These are phyloP conservation scores for Cephalotrichum gorgonifer DNA, from an alignment of 2,329 filamentous ascomycete species.

Conservation along the genomic window DNA sequence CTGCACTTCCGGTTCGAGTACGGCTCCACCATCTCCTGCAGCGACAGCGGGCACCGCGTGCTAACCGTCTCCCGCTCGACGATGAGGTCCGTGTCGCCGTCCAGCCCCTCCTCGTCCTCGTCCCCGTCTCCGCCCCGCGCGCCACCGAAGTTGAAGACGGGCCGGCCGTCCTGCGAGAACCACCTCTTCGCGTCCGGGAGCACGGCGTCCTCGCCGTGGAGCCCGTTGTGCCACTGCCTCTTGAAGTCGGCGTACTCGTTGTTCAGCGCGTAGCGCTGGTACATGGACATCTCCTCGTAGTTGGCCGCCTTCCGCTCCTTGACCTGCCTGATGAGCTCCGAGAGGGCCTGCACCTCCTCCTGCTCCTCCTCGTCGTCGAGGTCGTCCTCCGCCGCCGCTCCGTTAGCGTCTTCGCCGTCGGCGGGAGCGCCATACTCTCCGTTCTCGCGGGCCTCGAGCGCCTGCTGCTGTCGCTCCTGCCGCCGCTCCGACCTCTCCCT, in stretches of 20 bases:
- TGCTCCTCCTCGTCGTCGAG: conserved; percentile 15
- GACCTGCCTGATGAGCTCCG: conserved; percentile 22
- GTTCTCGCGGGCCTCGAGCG: conserved; percentile 9
- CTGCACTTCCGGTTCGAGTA: conserved; percentile 57
- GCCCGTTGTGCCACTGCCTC: conserved; percentile 44
- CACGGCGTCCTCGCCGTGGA: conserved; percentile 35
- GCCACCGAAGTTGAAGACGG: conserved; percentile 17
- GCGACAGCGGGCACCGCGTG: conserved; percentile 59
- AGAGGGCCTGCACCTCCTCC: conserved; percentile 10
- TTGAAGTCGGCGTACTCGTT: conserved; percentile 53
- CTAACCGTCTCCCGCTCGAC: conserved; percentile 53
- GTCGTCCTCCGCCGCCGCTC: conserved; percentile 13
- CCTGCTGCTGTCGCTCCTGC: conserved; percentile 8
- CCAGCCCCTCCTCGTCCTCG: conserved; percentile 24
- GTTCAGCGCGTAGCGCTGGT: conserved; percentile 41
- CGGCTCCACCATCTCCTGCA: conserved; percentile 54
- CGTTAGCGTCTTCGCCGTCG: conserved; percentile 9
- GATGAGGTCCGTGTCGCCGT: conserved; percentile 54
- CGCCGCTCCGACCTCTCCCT: conserved; percentile 9
- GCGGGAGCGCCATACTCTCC: conserved; percentile 15
- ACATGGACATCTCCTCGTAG: conserved; percentile 28
- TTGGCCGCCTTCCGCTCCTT: conserved; percentile 26
- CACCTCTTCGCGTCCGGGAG: conserved; percentile 43
- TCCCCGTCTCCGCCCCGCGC: conserved; percentile 20
- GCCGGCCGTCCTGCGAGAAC: conserved; percentile 37